These are phyloP conservation scores for Coniochaeta sp. DNA, from an alignment of 2,329 filamentous ascomycete species.

Conservation along the genomic window DNA sequence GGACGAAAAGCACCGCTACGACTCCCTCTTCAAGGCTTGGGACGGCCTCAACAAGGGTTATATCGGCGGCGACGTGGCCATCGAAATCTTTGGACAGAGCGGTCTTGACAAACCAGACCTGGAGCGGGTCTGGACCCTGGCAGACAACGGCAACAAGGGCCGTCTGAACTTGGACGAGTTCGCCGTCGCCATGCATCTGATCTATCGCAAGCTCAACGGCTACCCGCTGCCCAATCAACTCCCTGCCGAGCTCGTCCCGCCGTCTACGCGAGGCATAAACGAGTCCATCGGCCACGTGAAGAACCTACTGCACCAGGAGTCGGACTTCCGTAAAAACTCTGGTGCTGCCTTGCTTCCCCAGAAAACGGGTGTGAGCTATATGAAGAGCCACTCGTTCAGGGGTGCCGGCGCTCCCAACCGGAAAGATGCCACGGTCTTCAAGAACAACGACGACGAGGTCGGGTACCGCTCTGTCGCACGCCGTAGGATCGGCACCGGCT, in stretches of 20 bases:
- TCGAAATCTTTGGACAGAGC: slow-evolving; percentile 96
- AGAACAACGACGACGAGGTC: slow-evolving; percentile 89
- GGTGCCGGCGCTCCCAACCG: slow-evolving; percentile 55
- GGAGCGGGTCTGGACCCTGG: slow-evolving; percentile 89
- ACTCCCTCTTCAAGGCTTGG: slow-evolving; percentile 92
- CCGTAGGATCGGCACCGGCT: slow-evolving; percentile 66
- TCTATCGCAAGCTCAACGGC: slow-evolving; percentile 93
- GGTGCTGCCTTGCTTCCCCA: slow-evolving; percentile 89
- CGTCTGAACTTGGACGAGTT: slow-evolving; percentile 95
- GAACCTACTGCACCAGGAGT: slow-evolving; percentile 80
- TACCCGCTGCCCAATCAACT: slow-evolving; percentile 85
- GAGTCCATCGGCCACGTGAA: slow-evolving; percentile 93
- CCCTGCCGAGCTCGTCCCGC: slow-evolving; percentile 86
- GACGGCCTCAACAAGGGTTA: slow-evolving; percentile 90
- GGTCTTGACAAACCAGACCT: slow-evolving; percentile 85
- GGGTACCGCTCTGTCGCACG: slow-evolving; percentile 93
- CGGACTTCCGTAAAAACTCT: slow-evolving; percentile 79
- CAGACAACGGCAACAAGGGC: slow-evolving; percentile 90
- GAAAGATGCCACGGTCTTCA: slow-evolving; percentile 94
- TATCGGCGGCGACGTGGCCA: slow-evolving; percentile 84
- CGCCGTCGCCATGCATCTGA: slow-evolving; percentile 97
- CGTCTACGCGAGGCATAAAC: slow-evolving; percentile 87
- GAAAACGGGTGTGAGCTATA: slow-evolving; percentile 94
- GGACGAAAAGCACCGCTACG: slow-evolving; percentile 95
- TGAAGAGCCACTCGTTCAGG: slow-evolving; percentile 91